phyloP scores from a whole-genome alignment of 306 rosid genomes.

The Cucumis sativus region DNA sequence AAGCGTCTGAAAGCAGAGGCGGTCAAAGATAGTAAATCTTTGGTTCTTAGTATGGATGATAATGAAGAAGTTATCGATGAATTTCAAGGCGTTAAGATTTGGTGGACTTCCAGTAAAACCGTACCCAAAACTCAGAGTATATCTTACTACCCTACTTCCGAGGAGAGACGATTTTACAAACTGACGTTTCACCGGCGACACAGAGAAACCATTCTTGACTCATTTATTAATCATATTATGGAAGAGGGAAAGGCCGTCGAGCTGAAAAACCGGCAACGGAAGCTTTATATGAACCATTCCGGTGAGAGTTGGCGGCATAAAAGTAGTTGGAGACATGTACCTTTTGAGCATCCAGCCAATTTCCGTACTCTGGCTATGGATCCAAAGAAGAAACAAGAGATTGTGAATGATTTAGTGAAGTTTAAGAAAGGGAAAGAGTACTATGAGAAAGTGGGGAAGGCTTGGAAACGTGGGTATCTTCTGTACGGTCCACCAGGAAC shows the following conservation, averaged over 20 bases:
- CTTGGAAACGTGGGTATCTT: constrained; percentile 60
- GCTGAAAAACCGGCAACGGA: constrained; percentile 44
- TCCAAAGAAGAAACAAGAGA: constrained; percentile 23
- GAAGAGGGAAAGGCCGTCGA: constrained; percentile 46
- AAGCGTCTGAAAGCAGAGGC: constrained; percentile 37
- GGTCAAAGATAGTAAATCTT: constrained; percentile 20
- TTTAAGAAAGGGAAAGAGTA: constrained; percentile 37
- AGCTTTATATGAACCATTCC: constrained; percentile 57
- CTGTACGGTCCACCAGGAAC: constrained; percentile 65
- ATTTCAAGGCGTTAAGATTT: constrained; percentile 19
- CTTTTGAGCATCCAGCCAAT: constrained; percentile 44
- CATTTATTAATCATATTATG: constrained; percentile 35
- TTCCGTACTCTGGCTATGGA: constrained; percentile 49
- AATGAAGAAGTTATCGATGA: constrained; percentile 37
- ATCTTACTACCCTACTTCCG: constrained; percentile 11
- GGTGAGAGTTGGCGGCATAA: constrained; percentile 40
- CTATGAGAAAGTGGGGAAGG: constrained; percentile 43
- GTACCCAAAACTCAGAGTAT: not conserved
- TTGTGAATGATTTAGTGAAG: constrained; percentile 26
- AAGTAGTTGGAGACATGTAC: constrained; percentile 23
- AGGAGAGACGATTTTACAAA: constrained; percentile 38
- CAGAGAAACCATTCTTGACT: constrained; percentile 34
- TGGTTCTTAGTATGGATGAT: constrained; percentile 36
- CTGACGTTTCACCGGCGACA: constrained; percentile 51
- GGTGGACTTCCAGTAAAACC: constrained; percentile 29